phyloP scores from a whole-genome alignment of 768 basidiomycete species.

The Psilocybe cyanescens region DNA sequence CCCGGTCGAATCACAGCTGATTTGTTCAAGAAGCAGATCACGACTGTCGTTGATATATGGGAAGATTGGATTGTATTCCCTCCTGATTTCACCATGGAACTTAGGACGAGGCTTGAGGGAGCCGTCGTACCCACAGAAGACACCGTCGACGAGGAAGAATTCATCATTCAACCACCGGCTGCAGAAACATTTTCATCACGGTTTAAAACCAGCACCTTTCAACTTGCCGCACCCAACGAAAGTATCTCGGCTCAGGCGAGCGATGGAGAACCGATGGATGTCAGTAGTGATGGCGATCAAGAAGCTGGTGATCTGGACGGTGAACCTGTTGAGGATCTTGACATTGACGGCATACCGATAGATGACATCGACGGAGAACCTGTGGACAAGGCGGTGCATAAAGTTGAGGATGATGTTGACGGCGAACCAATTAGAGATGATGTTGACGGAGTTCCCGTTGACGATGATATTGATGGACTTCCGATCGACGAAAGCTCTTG shows the following conservation, averaged over 20 bases:
- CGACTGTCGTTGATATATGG: slow-evolving; percentile 91
- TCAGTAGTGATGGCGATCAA: slow-evolving; percentile 36
- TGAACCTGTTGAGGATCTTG: slow-evolving; percentile 38
- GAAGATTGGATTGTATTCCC: slow-evolving; percentile 98
- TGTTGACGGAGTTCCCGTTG: slow-evolving; percentile 33
- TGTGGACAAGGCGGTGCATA: slow-evolving; percentile 37
- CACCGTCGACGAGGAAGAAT: slow-evolving; percentile 31
- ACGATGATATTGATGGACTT: slow-evolving; percentile 50
- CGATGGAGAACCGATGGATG: slow-evolving; percentile 43
- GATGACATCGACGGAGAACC: slow-evolving; percentile 41
- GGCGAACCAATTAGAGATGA: slow-evolving; percentile 41
- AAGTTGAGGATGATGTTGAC: slow-evolving; percentile 50
- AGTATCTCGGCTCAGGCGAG: slow-evolving; percentile 28
- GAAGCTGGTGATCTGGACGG: slow-evolving; percentile 56
- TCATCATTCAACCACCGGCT: slow-evolving; percentile 6
- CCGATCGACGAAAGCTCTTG: slow-evolving; percentile 33
- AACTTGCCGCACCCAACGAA: slow-evolving; percentile 55
- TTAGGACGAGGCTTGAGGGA: slow-evolving; percentile 79
- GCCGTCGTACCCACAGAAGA: slow-evolving; percentile 31
- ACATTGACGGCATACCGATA: slow-evolving; percentile 32
- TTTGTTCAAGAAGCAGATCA: slow-evolving; percentile 93
- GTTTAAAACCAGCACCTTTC: slow-evolving; percentile 82
- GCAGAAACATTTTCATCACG: slow-evolving; percentile 49
- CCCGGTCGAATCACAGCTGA: slow-evolving; percentile 96
- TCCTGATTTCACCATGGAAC: slow-evolving; percentile 78